Percentiles rank a stretch among this genome's conserved stretches.
These are phyloP conservation scores for Colletotrichum cuscutae DNA, from an alignment of 2,329 filamentous ascomycete species.

Conservation along the genomic window DNA sequence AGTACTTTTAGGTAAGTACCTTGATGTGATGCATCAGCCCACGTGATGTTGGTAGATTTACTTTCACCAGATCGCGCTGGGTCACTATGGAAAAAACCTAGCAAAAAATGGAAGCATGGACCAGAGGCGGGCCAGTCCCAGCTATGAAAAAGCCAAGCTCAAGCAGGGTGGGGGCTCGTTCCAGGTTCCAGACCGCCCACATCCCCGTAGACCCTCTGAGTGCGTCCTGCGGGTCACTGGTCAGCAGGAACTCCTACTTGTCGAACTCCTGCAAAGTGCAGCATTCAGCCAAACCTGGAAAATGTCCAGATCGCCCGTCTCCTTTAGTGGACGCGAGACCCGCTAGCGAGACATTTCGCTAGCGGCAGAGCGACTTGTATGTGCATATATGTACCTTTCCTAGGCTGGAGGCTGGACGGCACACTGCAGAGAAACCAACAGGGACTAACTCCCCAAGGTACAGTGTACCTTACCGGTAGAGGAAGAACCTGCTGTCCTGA, in stretches of 20 bases:
- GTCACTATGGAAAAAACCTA: background rate
- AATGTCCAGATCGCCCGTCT: background rate
- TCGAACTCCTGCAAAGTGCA: background rate
- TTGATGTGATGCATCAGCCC: background rate
- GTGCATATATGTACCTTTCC: no score
- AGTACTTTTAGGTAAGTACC: background rate
- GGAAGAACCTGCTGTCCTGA: no score
- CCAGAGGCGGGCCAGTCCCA: background rate
- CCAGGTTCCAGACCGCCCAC: slow-evolving; percentile 31
- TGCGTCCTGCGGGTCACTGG: background rate
- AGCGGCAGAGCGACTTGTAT: background rate
- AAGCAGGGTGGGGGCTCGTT: slow-evolving; percentile 1
- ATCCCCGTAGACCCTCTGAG: slow-evolving; percentile 16
- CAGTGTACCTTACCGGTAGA: no score
- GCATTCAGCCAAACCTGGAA: background rate
- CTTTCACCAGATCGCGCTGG: slow-evolving; percentile 1
- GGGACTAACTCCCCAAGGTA: background rate
- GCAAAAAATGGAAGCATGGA: slow-evolving; percentile 2
- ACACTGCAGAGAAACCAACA: slow-evolving; percentile 7
- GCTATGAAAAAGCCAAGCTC: background rate
- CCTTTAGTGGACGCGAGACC: slow-evolving; percentile 18
- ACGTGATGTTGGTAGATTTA: background rate
- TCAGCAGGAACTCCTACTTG: background rate
- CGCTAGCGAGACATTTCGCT: slow-evolving; percentile 23
- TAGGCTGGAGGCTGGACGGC: background rate